Conservation (phyloP, 345 rosid genomes). For the Camelina neglecta region DNA sequence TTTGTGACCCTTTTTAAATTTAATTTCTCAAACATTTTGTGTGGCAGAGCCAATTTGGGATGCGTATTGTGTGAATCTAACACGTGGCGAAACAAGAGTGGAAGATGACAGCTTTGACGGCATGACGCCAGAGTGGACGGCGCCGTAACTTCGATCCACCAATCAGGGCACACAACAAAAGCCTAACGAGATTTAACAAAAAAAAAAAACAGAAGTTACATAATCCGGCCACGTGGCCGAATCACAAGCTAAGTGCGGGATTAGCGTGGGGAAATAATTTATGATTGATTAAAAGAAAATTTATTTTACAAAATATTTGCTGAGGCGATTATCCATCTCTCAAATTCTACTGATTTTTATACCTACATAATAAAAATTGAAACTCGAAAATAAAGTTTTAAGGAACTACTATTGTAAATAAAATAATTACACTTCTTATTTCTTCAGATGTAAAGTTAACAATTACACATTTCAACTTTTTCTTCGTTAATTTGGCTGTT, state of each 20-base stretch:
- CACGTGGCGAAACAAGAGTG: conserved; percentile 30
- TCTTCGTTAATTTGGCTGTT: no score
- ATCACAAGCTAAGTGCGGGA: conserved; percentile 27
- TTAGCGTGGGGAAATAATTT: conserved; percentile 32
- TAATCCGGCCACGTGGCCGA: conserved; percentile 35
- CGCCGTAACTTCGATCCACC: conserved; percentile 41
- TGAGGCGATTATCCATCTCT: not conserved
- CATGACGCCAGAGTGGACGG: conserved; percentile 39
- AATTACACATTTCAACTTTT: no score
- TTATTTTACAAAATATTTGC: not conserved
- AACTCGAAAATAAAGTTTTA: not conserved
- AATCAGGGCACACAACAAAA: conserved; percentile 18
- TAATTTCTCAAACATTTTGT: conserved; percentile 33
- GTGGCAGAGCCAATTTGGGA: conserved; percentile 33
- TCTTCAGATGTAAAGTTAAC: no score
- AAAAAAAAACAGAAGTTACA: not conserved
- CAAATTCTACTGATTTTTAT: not conserved
- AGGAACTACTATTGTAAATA: not conserved
- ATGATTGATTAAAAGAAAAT: not conserved
- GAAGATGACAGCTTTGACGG: conserved; percentile 39
- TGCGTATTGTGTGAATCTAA: conserved; percentile 5
- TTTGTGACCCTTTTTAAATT: not conserved
- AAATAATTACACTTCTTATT: not conserved
- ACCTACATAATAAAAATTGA: not conserved
- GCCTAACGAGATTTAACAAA: not conserved